Percentiles rank a stretch among this genome's conserved stretches.
These are phyloP conservation scores for Inonotus hispidus DNA, from an alignment of 1,284 basidiomycete species.

Conservation along the genomic window DNA sequence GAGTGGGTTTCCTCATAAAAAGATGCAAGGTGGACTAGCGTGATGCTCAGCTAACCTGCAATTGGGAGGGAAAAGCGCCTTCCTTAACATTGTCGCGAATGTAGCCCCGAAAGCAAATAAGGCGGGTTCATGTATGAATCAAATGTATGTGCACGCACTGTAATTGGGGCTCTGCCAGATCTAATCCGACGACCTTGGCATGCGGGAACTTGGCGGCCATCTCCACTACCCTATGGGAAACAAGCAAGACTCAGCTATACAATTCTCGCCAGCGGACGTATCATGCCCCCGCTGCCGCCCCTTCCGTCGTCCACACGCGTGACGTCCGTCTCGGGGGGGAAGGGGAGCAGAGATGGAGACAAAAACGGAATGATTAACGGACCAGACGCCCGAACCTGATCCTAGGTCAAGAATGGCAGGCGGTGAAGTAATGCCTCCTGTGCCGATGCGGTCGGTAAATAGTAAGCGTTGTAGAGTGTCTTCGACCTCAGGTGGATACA, in stretches of 20 bases:
- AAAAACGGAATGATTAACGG: conserved; percentile 2
- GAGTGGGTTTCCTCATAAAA: neutral
- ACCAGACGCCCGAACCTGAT: conserved; percentile 18
- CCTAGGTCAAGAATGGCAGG: conserved; percentile 16
- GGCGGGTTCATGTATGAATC: neutral
- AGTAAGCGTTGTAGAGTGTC: conserved; percentile 1
- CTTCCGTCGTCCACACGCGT: too few species aligned
- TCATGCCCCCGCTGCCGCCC: too few species aligned
- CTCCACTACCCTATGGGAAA: conserved; percentile 7
- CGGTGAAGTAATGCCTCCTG: neutral
- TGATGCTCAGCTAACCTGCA: conserved; percentile 11
- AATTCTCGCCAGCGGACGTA: too few species aligned
- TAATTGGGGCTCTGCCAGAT: conserved; percentile 9
- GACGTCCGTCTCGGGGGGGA: neutral
- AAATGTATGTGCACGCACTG: conserved; percentile 1
- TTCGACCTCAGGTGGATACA: conserved; percentile 15
- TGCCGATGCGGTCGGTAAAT: neutral
- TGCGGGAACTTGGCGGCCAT: conserved; percentile 13
- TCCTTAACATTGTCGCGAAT: neutral
- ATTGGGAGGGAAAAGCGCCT: conserved; percentile 8
- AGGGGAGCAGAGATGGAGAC: neutral
- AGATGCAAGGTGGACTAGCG: neutral
- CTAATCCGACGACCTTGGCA: conserved; percentile 9
- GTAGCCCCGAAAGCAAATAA: neutral
- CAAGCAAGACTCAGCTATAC: too few species aligned